Conservation (phyloP, 192 early-diverging fungal species). For the Radiomyces spectabilis region DNA sequence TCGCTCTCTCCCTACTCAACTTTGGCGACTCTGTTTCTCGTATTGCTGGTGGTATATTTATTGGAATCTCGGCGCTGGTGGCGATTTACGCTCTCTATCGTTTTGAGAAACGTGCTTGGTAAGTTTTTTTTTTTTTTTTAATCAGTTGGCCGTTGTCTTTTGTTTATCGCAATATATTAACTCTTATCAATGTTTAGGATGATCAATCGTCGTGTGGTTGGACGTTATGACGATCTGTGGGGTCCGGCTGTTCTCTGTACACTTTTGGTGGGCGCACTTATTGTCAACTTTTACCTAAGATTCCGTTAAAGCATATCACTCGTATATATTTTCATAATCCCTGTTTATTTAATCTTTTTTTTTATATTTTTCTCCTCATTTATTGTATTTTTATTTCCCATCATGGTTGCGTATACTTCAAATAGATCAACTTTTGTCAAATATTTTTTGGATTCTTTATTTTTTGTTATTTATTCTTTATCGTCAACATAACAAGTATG, state of each 20-base stretch:
- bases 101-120: conserved; percentile 12
- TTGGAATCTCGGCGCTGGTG: conserved; percentile 15
- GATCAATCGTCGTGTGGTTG: conserved; percentile 31
- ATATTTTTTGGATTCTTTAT: too few species aligned
- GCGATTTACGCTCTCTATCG: conserved; percentile 22
- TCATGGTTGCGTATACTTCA: too few species aligned
- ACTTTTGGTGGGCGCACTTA: conserved; percentile 57
- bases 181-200: too few species aligned
- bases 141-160: not conserved
- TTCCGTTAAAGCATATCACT: conserved; percentile 1
- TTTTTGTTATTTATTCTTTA: too few species aligned
- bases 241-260: conserved; percentile 69
- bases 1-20: conserved; percentile 70
- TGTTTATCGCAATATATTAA: too few species aligned
- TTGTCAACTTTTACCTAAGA: conserved; percentile 23
- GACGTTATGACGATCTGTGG: conserved; percentile 69
- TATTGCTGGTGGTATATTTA: conserved; percentile 39
- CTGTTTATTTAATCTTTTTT: not conserved
- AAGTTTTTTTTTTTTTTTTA: not conserved
- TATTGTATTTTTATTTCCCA: too few species aligned
- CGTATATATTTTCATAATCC: not conserved
- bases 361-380: too few species aligned
- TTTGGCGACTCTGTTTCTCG: conserved; percentile 48
- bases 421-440: too few species aligned
- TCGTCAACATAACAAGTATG: too few species aligned